phyloP scores from a whole-genome alignment of 805 yeast genomes.

The Starmerella bacillaris region DNA sequence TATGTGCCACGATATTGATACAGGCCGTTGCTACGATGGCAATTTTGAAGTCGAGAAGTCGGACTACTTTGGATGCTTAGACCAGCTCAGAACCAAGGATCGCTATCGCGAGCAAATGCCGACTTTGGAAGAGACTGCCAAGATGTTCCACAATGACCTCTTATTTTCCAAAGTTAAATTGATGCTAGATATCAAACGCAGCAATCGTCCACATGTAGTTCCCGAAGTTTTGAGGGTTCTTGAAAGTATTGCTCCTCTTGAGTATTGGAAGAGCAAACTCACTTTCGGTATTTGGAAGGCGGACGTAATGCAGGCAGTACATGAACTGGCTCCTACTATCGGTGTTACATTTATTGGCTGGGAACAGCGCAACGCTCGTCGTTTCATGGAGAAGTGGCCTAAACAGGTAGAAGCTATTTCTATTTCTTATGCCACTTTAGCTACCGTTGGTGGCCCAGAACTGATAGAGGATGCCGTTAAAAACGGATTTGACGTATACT shows the following conservation, averaged over 20 bases:
- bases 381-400: conserved; percentile 24
- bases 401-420: conserved; percentile 44
- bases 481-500: conserved; percentile 25
- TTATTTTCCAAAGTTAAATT: conserved; percentile 20
- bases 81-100: conserved; percentile 23
- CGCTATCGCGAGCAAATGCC: conserved; percentile 26
- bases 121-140: conserved; percentile 27
- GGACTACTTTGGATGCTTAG: conserved; percentile 24
- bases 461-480: conserved; percentile 22
- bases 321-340: conserved; percentile 24
- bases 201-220: conserved; percentile 29
- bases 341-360: conserved; percentile 26
- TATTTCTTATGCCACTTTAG: conserved; percentile 26
- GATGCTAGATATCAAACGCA: conserved; percentile 37
- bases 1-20: conserved; percentile 35
- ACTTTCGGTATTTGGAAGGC: conserved; percentile 38
- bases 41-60: conserved; percentile 26
- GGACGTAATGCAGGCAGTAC: conserved; percentile 30
- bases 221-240: conserved; percentile 26
- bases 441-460: conserved; percentile 27
- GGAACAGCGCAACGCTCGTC: conserved; percentile 22
- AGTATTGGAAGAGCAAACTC: conserved; percentile 30
- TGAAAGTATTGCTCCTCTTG: conserved; percentile 25
- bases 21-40: conserved; percentile 33
- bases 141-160: conserved; percentile 26